phyloP scores from a whole-genome alignment of 257 asterid genomes.

The Knoxia roxburghii region DNA sequence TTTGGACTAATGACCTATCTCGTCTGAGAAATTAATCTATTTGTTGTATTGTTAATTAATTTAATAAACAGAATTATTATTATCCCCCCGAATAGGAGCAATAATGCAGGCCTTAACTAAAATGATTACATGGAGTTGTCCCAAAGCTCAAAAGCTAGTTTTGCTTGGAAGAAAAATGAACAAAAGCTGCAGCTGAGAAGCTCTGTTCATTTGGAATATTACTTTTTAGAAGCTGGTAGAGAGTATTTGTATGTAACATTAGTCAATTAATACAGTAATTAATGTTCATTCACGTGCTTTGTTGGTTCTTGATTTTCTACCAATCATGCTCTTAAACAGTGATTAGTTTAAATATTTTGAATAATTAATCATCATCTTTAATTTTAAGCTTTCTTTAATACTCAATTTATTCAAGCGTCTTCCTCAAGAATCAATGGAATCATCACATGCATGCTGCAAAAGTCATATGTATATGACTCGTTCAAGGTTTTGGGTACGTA shows the following conservation, averaged over 20 bases:
- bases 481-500: no score
- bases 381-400: conserved; percentile 1
- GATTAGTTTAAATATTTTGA: conserved; percentile 14
- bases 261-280: no score
- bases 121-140: conserved; percentile 14
- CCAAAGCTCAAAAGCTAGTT: conserved; percentile 13
- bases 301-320: conserved; percentile 1
- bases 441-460: no score
- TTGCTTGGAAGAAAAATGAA: conserved; percentile 6
- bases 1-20: no score
- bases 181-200: conserved; percentile 17
- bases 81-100: no score
- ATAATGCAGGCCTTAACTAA: background rate
- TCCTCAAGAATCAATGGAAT: conserved; percentile 9
- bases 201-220: conserved; percentile 14
- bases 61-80: no score
- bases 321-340: conserved; percentile 12
- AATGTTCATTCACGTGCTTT: conserved; percentile 18
- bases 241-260: no score
- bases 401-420: background rate
- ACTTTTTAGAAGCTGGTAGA: no score
- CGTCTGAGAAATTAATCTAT: no score
- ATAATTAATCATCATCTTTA: no score
- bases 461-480: no score
- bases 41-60: no score